Evolutionary conservation across 352 stramenopile genomes (phyloP).

Genomic region (Phytophthora pisi): DNA sequence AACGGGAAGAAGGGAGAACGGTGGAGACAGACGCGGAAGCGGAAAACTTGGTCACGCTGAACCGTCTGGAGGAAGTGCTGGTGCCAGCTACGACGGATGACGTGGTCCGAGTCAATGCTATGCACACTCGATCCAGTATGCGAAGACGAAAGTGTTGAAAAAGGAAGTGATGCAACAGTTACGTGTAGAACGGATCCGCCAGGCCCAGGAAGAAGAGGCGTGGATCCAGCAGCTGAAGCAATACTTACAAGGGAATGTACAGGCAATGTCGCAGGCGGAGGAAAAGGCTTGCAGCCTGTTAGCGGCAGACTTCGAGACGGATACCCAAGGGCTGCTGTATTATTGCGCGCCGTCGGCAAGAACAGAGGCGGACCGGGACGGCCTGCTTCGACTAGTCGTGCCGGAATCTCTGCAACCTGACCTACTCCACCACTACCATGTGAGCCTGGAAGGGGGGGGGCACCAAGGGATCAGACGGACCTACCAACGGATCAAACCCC

Average conservation of each 20-base stretch:
- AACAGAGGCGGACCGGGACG: not conserved
- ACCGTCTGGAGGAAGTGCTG: not conserved
- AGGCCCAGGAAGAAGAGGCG: not conserved
- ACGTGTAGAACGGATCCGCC: not conserved
- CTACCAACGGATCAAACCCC: not conserved
- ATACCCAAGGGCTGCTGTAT: not conserved
- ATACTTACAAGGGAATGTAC: not conserved
- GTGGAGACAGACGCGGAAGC: too few relatives aligned
- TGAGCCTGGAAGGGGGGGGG: slow-evolving; percentile 3
- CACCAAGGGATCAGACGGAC: slow-evolving; percentile 9
- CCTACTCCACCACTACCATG: not conserved
- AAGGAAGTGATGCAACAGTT: not conserved
- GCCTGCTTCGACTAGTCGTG: not conserved
- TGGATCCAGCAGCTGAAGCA: slow-evolving; percentile 7
- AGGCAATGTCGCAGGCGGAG: not conserved
- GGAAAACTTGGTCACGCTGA: too few relatives aligned
- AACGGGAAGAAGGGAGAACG: not conserved
- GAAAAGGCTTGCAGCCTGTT: not conserved
- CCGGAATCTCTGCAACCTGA: slow-evolving; percentile 1
- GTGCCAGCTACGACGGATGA: not conserved
- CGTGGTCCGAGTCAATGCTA: too few relatives aligned
- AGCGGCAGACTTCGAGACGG: not conserved
- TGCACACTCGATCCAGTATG: not conserved
- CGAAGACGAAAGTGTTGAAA: not conserved
- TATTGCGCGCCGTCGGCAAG: not conserved